Evolutionary conservation across 2,329 filamentous ascomycete genomes (phyloP), one percentile per base, ranked within the genome.

Genomic region (Diaporthe australafricana): DNA sequence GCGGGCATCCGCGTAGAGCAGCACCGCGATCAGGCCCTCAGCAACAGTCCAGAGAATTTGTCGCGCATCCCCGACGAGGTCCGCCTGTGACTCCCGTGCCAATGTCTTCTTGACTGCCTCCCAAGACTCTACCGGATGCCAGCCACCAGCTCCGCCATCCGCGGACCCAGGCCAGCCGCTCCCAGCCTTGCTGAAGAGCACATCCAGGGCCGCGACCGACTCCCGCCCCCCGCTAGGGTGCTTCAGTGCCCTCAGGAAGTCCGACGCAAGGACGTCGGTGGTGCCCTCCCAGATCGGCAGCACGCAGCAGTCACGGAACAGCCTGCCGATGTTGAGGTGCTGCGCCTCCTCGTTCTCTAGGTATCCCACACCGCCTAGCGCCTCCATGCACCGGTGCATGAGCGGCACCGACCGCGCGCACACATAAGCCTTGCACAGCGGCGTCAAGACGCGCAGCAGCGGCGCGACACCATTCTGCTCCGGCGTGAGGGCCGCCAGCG

Each of bases 291-390:
- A 93, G 62, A 53, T 72, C 20, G 70, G 47, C 27, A 72, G 81
- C 3, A 93, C 92, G 9, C 82, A 84, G 1, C 87, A 88, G 75
- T 94, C 92, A 9, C 93, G 87, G 76, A 90, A 90, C 1, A 94
- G 82, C 8, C 91, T 86, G 0, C 91, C 87, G 4, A 94, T 82
- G 76, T 94, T 94, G 71, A 93, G 83, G 47, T 89, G 86, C 63
- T 90, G 89, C 71, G 90, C 88, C 72, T 89, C 87, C 47, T 87
- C 84, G 74, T 82, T 92, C 76, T 90, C 85, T 30, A 91, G 85
- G 75, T 92, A 93, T 0, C 91, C 91, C 0, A 93, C 87, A 0
- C 91, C 91, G 9, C 91, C 91, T 0, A 93, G 83, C 1, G 86
- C 84, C 76, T 92, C 91, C 87, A 93, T 91, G 77, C 87, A 89